Conservation (phyloP, 306 rosid genomes). For the Rubus idaeus region DNA sequence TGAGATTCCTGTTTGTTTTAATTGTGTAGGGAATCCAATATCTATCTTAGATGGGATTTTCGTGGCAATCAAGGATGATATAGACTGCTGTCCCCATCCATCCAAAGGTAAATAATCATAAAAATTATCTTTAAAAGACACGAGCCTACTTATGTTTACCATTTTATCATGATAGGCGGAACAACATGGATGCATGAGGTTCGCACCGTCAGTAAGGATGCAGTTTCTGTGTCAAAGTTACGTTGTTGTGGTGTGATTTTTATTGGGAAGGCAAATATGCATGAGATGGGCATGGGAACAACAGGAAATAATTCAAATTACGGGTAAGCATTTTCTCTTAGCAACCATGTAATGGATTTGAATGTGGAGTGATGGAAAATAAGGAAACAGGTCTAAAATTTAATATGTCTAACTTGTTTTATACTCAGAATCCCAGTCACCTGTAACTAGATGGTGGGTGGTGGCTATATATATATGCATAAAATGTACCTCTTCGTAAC, state of each 20-base stretch:
- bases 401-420: not conserved
- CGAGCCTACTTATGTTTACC: constrained; percentile 19
- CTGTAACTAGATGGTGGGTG: not conserved
- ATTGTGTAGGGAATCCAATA: constrained; percentile 63
- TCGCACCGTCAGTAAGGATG: constrained; percentile 65
- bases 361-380: constrained; percentile 17
- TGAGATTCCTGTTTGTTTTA: constrained; percentile 26
- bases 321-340: constrained; percentile 54
- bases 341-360: constrained; percentile 20
- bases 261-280: constrained; percentile 96
- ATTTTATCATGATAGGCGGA: constrained; percentile 58
- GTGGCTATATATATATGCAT: not conserved
- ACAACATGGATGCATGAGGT: constrained; percentile 96
- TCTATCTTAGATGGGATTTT: constrained; percentile 95
- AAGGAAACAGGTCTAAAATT: not conserved
- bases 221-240: constrained; percentile 62
- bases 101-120: constrained; percentile 61
- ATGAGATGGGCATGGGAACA: constrained; percentile 97
- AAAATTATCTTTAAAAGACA: not conserved
- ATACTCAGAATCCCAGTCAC: not conserved
- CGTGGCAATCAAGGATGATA: constrained; percentile 95
- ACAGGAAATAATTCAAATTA: constrained; percentile 91
- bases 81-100: constrained; percentile 81
- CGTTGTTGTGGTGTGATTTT: constrained; percentile 88
- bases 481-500: not conserved